Percentiles rank a stretch among this genome's conserved stretches.
Conservation (phyloP, 768 basidiomycete genomes). For the Cystobasidium tubakii region DNA sequence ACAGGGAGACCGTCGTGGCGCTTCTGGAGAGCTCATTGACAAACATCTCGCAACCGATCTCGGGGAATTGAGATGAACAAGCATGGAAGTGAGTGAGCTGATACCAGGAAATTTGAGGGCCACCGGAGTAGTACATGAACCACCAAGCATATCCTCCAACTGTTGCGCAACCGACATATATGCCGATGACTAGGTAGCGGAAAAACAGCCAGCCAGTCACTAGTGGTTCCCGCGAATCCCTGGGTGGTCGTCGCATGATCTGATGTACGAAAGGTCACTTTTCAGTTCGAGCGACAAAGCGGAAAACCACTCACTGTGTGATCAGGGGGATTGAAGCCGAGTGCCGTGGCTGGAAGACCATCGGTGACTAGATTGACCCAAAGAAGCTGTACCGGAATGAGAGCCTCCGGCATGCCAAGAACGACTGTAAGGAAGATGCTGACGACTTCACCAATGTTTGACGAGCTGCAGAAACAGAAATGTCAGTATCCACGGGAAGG, state of each 20-base stretch:
- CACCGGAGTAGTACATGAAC: conserved; percentile 85
- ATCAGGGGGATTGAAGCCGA: conserved; percentile 96
- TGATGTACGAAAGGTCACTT: conserved; percentile 14
- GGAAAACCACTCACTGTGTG: conserved; percentile 54
- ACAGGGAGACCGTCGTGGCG: conserved; percentile 92
- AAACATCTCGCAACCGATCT: conserved; percentile 90
- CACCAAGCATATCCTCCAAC: conserved; percentile 99
- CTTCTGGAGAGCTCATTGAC: conserved; percentile 68
- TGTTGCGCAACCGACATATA: conserved; percentile 88
- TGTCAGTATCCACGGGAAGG: not conserved
- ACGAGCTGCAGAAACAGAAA: conserved; percentile 54
- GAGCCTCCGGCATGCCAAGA: conserved; percentile 97
- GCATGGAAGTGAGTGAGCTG: conserved; percentile 96
- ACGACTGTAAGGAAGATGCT: conserved; percentile 91
- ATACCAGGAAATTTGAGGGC: conserved; percentile 86
- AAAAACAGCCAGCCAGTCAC: conserved; percentile 91
- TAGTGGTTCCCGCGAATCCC: conserved; percentile 82
- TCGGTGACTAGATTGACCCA: conserved; percentile 94
- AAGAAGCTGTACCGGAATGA: conserved; percentile 93
- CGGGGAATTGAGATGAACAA: conserved; percentile 72
- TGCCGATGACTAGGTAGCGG: conserved; percentile 86
- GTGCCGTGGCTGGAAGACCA: conserved; percentile 84
- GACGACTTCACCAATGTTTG: conserved; percentile 95
- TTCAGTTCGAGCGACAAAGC: not conserved
- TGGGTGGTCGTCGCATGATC: conserved; percentile 91